phyloP scores from a whole-genome alignment of 208 protist species.

The Crithidia thermophila region DNA sequence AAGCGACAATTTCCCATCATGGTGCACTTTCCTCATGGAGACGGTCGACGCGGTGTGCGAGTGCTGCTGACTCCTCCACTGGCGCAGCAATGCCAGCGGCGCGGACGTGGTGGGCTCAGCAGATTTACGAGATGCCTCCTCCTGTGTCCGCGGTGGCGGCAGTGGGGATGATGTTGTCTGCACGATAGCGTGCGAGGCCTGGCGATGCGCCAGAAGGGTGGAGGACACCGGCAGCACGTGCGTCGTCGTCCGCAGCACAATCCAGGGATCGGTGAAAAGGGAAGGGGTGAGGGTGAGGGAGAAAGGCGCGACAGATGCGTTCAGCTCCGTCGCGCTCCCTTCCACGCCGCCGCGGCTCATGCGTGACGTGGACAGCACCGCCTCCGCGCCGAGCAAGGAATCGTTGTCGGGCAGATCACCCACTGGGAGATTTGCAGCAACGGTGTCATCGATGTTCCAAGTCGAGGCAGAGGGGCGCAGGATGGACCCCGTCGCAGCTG shows the following conservation, averaged over 20 bases:
- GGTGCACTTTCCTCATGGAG: too few relatives aligned
- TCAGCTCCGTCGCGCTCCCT: background rate
- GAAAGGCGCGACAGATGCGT: background rate
- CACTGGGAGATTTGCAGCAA: background rate
- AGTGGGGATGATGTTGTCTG: too few relatives aligned
- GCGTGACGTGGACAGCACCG: background rate
- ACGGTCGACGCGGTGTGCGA: too few relatives aligned
- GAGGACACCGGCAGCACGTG: constrained; percentile 1
- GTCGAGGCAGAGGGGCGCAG: constrained; percentile 1
- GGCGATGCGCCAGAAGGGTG: too few relatives aligned
- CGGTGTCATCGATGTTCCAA: background rate
- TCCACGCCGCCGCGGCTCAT: background rate
- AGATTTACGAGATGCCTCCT: too few relatives aligned
- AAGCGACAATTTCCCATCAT: too few relatives aligned
- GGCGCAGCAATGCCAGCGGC: too few relatives aligned
- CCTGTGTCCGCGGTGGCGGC: background rate
- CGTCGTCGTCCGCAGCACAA: constrained; percentile 21
- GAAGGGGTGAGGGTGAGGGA: constrained; percentile 11
- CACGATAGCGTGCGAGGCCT: too few relatives aligned
- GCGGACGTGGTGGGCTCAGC: too few relatives aligned
- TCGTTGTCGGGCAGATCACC: background rate
- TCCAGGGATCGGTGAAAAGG: constrained; percentile 17
- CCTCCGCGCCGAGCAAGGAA: background rate
- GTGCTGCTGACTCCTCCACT: too few relatives aligned
- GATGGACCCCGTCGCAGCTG: background rate